Base-by-base conservation (phyloP, 2,329 filamentous ascomycete species). In the Colletotrichum orchidophilum region DNA sequence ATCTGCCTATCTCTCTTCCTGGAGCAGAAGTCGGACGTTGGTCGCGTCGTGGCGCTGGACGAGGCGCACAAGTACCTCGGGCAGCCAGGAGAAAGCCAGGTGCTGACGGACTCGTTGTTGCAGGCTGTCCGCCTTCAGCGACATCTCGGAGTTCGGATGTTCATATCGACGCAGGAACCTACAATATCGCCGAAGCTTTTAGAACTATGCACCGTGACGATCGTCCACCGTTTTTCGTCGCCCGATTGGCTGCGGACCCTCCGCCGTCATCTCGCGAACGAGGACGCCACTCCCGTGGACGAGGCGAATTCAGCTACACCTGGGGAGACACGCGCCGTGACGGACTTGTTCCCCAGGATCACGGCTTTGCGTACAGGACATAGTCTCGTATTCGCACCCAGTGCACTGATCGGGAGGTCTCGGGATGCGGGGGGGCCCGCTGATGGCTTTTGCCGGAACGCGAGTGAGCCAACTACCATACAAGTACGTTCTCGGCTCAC, bases 1-100 rank as follows among this genome's bases (percentile, higher is more conserved):
- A 91, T 95, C 50, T 92, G 89, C 24, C 82, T 96, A 1, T 85
- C 85, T 2, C 80, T 93, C 0, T 94, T 94, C 75, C 79, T 94
- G 0, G 87, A 92, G 69, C 83, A 88, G 57, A 79, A 85, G 0
- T 73, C 78, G 0, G 78, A 77, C 0, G 76, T 85, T 0, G 89
- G 91, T 0, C 86, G 90, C 5, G 83, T 95, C 46, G 80, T 95
- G 15, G 92, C 92, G 0, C 82, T 95, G 0, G 93, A 96, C 73
- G 93, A 96, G 77, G 93, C 93, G 0, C 93, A 96, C 77, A 95
- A 95, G 81, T 94, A 91, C 77, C 90, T 94, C 86, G 87, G 85
- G 13, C 82, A 84, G 0, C 86, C 87, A 0, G 78, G 84, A 0
- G 89, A 91, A 50, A 87, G 88, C 1, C 78, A 81, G 2, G 82